These are phyloP conservation scores for Debaryomyces fabryi DNA, from an alignment of 1,139 yeast genomes.

Conservation along the genomic window DNA sequence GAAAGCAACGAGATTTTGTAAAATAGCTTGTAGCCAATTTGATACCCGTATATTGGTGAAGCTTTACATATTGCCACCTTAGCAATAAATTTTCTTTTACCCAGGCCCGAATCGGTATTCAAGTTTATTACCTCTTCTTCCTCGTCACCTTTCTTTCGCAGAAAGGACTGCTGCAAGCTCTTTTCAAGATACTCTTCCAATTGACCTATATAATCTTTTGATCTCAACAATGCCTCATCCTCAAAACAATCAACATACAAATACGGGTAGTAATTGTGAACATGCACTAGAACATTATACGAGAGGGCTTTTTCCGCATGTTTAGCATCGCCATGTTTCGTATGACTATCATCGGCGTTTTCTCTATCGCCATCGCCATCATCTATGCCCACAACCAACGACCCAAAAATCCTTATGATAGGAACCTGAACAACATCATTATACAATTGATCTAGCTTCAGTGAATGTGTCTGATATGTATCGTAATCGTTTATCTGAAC, in stretches of 20 bases:
- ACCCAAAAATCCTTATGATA: conserved; percentile 75
- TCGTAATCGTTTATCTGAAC: conserved; percentile 64
- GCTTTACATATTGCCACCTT: conserved; percentile 72
- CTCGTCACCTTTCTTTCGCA: conserved; percentile 13
- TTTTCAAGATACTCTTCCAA: conserved; percentile 24
- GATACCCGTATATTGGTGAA: conserved; percentile 82
- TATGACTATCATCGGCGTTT: conserved; percentile 8
- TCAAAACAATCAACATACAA: conserved; percentile 58
- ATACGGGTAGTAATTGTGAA: conserved; percentile 87
- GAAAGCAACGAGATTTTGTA: conserved; percentile 70
- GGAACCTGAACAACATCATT: conserved; percentile 60
- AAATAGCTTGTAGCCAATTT: conserved; percentile 61
- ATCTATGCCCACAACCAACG: conserved; percentile 36
- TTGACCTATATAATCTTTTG: conserved; percentile 13
- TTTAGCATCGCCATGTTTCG: conserved; percentile 9
- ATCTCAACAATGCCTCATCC: background rate
- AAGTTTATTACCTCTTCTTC: conserved; percentile 15
- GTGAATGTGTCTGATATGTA: conserved; percentile 54
- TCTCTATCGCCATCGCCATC: background rate
- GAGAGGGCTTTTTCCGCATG: conserved; percentile 14
- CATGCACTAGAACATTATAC: conserved; percentile 53
- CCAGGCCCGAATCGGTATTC: conserved; percentile 11
- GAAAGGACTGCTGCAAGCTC: conserved; percentile 21
- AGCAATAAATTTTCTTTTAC: conserved; percentile 54
- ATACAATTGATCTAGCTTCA: conserved; percentile 35